phyloP scores from a whole-genome alignment of 2,329 filamentous ascomycete genomes.

The Emericellopsis cladophorae region DNA sequence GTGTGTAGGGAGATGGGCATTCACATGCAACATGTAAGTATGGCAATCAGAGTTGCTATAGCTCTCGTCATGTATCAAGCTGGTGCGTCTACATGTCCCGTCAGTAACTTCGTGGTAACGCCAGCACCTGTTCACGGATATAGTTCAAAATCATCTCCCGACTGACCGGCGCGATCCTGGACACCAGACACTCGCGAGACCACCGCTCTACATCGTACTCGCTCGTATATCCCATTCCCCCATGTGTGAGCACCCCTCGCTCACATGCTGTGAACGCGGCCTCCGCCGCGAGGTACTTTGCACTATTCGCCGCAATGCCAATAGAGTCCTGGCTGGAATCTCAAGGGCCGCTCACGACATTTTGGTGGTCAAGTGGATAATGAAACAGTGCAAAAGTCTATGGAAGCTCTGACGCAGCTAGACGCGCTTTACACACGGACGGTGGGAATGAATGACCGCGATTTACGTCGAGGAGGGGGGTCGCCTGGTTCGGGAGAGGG shows the following conservation, averaged over 20 bases:
- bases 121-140: slow-evolving; percentile 54
- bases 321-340: slow-evolving; percentile 34
- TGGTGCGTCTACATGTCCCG: no score
- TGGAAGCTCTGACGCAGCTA: neutral
- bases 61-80: no score
- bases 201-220: slow-evolving; percentile 56
- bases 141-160: slow-evolving; percentile 69
- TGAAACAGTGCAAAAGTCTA: neutral
- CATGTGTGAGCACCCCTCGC: slow-evolving; percentile 43
- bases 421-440: neutral
- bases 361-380: neutral
- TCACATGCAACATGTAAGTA: no score
- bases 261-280: slow-evolving; percentile 51
- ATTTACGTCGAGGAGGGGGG: no score
- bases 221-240: slow-evolving; percentile 53
- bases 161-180: slow-evolving; percentile 51
- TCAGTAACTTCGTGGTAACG: slow-evolving; percentile 54
- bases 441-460: no score
- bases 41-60: no score
- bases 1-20: no score
- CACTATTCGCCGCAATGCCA: slow-evolving; percentile 54
- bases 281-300: slow-evolving; percentile 58
- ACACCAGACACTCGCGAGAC: slow-evolving; percentile 51
- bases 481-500: no score
- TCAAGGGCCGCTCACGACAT: neutral